These are phyloP conservation scores for Bassia scoparia DNA, from an alignment of 148 eudicot genomes.

Conservation along the genomic window DNA sequence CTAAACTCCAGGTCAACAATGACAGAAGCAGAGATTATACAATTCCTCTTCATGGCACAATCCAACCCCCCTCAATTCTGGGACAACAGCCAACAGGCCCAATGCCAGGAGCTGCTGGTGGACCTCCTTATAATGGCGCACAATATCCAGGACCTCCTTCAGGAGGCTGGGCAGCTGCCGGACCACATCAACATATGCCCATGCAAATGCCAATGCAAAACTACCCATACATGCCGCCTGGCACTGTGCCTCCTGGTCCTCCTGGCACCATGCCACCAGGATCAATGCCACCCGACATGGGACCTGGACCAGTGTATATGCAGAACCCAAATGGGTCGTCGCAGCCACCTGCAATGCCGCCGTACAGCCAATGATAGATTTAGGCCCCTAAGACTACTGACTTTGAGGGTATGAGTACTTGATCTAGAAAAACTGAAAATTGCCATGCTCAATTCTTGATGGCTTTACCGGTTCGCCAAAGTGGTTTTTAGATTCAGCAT, in stretches of 20 bases:
- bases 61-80: slow-evolving; percentile 43
- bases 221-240: slow-evolving; percentile 55
- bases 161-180: slow-evolving; percentile 56
- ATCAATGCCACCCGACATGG: slow-evolving; percentile 13
- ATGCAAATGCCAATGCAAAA: slow-evolving; percentile 58
- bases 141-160: slow-evolving; percentile 52
- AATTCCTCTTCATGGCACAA: slow-evolving; percentile 43
- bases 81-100: slow-evolving; percentile 56
- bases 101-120: slow-evolving; percentile 39
- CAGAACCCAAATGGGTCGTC: slow-evolving; percentile 21
- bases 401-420: slow-evolving; percentile 4
- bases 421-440: not conserved
- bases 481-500: not conserved
- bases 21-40: slow-evolving; percentile 95
- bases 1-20: slow-evolving; percentile 60
- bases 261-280: slow-evolving; percentile 30
- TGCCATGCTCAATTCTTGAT: not conserved
- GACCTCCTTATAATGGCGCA: slow-evolving; percentile 38
- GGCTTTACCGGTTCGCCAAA: not conserved
- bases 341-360: slow-evolving; percentile 17
- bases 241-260: slow-evolving; percentile 43
- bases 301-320: slow-evolving; percentile 13
- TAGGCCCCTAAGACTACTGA: not conserved
- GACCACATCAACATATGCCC: slow-evolving; percentile 48
- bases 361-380: slow-evolving; percentile 40